These are phyloP conservation scores for Nemania sp. DNA, from an alignment of 2,329 filamentous ascomycete genomes.

Conservation along the genomic window DNA sequence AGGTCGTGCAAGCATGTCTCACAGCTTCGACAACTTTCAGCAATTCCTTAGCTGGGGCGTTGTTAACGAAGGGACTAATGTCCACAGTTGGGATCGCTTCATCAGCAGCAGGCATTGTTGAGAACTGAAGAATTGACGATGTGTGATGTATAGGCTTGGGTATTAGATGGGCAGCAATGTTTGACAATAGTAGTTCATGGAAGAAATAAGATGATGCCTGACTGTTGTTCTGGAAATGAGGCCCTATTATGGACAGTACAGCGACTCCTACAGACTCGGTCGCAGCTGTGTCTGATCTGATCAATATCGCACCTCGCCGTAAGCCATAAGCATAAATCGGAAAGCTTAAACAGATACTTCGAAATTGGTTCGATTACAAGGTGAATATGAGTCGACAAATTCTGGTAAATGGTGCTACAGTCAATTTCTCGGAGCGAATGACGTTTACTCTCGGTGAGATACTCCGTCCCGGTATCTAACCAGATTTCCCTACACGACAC, in stretches of 20 bases:
- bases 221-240: neutral
- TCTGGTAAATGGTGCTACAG: neutral
- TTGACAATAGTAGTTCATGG: neutral
- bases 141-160: neutral
- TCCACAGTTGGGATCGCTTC: slow-evolving; percentile 39
- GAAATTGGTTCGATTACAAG: neutral
- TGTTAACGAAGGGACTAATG: slow-evolving; percentile 35
- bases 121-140: neutral
- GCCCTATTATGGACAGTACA: neutral
- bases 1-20: slow-evolving; percentile 34
- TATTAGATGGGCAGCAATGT: neutral
- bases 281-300: neutral
- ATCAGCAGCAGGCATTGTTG: slow-evolving; percentile 1
- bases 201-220: neutral
- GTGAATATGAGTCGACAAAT: neutral
- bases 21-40: slow-evolving; percentile 35
- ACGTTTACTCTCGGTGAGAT: slow-evolving; percentile 2
- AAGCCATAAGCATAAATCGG: slow-evolving; percentile 2
- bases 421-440: neutral
- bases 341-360: neutral
- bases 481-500: neutral
- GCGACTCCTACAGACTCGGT: neutral
- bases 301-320: neutral
- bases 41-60: slow-evolving; percentile 28
- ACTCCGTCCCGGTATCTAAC: slow-evolving; percentile 2